Evolutionary conservation across 2,329 filamentous ascomycete species (phyloP).

Genomic region (Huntiella abstrusa): DNA sequence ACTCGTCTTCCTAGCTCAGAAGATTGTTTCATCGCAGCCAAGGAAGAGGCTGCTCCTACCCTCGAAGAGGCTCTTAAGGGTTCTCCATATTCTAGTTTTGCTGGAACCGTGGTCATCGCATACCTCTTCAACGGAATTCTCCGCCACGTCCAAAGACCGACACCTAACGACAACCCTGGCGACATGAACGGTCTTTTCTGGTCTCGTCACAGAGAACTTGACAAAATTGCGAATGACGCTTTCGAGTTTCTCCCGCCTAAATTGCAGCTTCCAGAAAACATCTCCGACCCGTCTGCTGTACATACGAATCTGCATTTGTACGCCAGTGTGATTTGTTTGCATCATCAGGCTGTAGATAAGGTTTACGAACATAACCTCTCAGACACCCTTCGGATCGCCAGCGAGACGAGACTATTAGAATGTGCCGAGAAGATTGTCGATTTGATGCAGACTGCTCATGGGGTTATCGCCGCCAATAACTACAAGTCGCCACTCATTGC

Average conservation of each 20-base stretch:
- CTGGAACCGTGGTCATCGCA: conserved; percentile 52
- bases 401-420: conserved; percentile 53
- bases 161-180: conserved; percentile 51
- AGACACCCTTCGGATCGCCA: conserved; percentile 45
- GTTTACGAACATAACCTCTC: conserved; percentile 41
- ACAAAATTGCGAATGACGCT: conserved; percentile 59
- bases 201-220: conserved; percentile 66
- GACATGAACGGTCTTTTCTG: conserved; percentile 62
- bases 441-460: conserved; percentile 62
- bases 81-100: conserved; percentile 49
- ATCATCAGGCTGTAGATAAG: conserved; percentile 74
- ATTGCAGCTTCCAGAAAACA: conserved; percentile 50
- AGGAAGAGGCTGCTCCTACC: conserved; percentile 40
- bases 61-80: conserved; percentile 47
- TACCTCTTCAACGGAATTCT: conserved; percentile 68
- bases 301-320: conserved; percentile 82
- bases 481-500: conserved; percentile 45
- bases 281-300: conserved; percentile 52
- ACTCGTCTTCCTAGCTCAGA: conserved; percentile 70
- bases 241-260: conserved; percentile 62
- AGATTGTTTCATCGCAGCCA: conserved; percentile 51
- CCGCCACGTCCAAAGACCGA: conserved; percentile 57
- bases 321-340: conserved; percentile 70
- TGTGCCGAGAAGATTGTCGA: conserved; percentile 71
- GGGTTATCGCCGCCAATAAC: conserved; percentile 27